These are phyloP conservation scores for Cicer chorassanicum DNA, from an alignment of 306 rosid genomes.

Conservation along the genomic window DNA sequence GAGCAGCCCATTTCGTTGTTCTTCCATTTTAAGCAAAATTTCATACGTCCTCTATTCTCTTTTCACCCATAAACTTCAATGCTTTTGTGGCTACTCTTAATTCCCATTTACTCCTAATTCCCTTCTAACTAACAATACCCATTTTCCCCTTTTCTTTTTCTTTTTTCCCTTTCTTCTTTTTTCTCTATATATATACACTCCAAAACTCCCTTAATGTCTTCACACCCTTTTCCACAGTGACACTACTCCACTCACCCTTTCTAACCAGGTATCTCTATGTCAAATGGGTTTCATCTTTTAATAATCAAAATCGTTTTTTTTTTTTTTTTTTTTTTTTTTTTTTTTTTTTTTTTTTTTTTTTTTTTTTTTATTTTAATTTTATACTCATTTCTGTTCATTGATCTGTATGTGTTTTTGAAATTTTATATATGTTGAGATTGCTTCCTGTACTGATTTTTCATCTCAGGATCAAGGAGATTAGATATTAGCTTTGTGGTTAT, in stretches of 20 bases:
- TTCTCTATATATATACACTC: conserved; percentile 34
- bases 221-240: conserved; percentile 54
- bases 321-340: background rate
- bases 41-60: conserved; percentile 38
- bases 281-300: conserved; percentile 45
- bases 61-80: conserved; percentile 41
- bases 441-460: conserved; percentile 39
- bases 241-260: conserved; percentile 41
- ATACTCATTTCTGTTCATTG: conserved; percentile 31
- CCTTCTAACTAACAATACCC: background rate
- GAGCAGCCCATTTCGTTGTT: conserved; percentile 53
- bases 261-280: conserved; percentile 53
- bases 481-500: conserved; percentile 53
- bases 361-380: background rate
- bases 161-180: background rate
- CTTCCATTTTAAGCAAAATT: conserved; percentile 54
- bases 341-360: background rate
- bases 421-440: conserved; percentile 47
- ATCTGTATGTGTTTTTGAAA: conserved; percentile 47
- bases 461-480: conserved; percentile 38
- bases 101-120: conserved; percentile 44
- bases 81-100: conserved; percentile 45
- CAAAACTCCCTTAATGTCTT: conserved; percentile 47
- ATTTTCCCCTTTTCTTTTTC: background rate
- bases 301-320: conserved; percentile 26